A percentile compares a stretch with the other conserved stretches of the same genome.
These are phyloP conservation scores for Lenzites betulinus DNA, from an alignment of 768 basidiomycete species.

Conservation along the genomic window DNA sequence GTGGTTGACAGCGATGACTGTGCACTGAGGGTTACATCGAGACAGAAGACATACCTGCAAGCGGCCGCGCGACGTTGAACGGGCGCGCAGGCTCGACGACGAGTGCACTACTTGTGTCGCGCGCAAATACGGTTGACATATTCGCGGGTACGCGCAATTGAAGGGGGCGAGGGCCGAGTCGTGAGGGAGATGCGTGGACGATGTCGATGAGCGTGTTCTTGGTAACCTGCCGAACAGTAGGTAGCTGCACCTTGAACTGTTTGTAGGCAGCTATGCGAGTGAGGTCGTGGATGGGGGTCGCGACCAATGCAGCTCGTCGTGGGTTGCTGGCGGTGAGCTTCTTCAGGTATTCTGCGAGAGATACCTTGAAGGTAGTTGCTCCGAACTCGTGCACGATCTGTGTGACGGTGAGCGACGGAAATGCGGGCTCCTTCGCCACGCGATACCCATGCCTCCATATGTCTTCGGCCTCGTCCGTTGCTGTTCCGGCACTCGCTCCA, in stretches of 20 bases:
- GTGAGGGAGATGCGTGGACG: neutral
- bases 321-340: neutral
- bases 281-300: neutral
- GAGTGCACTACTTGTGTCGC: neutral
- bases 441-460: neutral
- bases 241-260: conserved; percentile 1
- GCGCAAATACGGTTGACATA: conserved; percentile 4
- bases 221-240: neutral
- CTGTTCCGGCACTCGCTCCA: no score
- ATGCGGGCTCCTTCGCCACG: neutral
- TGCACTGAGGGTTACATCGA: no score
- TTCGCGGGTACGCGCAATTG: neutral
- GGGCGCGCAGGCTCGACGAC: no score
- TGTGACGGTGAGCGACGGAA: neutral
- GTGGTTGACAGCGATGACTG: no score
- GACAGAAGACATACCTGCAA: neutral
- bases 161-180: neutral
- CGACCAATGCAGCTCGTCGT: neutral
- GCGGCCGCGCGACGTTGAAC: no score
- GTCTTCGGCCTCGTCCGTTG: neutral
- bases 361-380: neutral
- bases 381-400: neutral
- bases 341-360: neutral
- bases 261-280: conserved; percentile 2
- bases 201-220: neutral